Conservation (phyloP, 306 rosid species). For the Herpetospermum pedunculosum region DNA sequence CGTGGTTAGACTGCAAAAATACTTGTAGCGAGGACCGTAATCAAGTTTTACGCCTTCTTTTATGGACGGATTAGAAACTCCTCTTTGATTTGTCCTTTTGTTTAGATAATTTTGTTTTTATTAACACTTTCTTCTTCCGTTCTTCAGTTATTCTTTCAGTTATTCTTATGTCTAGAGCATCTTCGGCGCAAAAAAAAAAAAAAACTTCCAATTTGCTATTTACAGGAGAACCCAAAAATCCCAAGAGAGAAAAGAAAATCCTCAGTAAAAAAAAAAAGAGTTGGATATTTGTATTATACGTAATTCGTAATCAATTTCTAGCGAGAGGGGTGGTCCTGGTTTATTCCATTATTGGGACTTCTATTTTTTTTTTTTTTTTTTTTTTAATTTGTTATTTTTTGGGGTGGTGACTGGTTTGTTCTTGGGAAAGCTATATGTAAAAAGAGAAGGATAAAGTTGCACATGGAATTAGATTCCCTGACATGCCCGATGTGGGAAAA, state of each 20-base stretch:
- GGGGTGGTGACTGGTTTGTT: background rate
- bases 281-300: background rate
- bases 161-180: background rate
- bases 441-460: constrained; percentile 11
- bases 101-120: background rate
- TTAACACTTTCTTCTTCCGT: background rate
- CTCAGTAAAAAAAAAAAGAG: background rate
- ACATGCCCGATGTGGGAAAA: background rate
- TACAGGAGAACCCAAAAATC: background rate
- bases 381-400: background rate
- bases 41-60: too few relatives aligned
- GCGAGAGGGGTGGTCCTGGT: background rate
- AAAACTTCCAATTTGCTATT: background rate
- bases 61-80: background rate
- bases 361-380: background rate
- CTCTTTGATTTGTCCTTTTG: constrained; percentile 4
- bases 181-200: background rate
- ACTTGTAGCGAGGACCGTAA: too few relatives aligned
- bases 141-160: background rate
- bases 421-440: background rate
- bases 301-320: background rate
- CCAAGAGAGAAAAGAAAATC: background rate
- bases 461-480: constrained; percentile 14
- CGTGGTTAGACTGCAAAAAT: too few relatives aligned
- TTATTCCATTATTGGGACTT: background rate